A percentile compares a stretch with the other conserved stretches of the same genome.
Evolutionary conservation across 352 stramenopile species (phyloP).

Genomic region (Phytophthora rubi): DNA sequence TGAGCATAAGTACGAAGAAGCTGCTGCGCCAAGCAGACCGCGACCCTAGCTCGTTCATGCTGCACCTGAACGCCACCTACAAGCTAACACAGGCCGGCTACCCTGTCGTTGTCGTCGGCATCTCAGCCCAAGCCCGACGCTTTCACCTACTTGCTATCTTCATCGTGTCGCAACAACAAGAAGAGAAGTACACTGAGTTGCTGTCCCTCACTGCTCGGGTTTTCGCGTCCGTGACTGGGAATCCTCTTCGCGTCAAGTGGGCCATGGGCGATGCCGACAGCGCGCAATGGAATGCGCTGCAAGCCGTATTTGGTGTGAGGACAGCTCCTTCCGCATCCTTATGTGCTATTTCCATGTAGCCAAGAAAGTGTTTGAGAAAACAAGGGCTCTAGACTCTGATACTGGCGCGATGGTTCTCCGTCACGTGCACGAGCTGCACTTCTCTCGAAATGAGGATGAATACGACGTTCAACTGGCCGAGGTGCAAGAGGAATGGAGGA

Average conservation of each 20-base stretch:
- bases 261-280: conserved; percentile 25
- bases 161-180: too few species aligned
- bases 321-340: neutral
- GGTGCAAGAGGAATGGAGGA: conserved; percentile 3
- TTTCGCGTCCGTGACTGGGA: neutral
- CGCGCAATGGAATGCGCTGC: conserved; percentile 15
- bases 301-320: conserved; percentile 2
- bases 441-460: neutral
- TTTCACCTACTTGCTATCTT: too few species aligned
- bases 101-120: too few species aligned
- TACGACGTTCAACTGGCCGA: neutral
- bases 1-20: neutral
- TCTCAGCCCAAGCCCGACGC: too few species aligned
- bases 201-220: neutral
- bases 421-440: conserved; percentile 20
- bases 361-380: conserved; percentile 32
- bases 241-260: conserved; percentile 1
- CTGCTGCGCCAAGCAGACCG: conserved; percentile 2
- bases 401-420: conserved; percentile 1
- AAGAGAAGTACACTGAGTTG: neutral
- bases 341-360: conserved; percentile 45
- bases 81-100: too few species aligned
- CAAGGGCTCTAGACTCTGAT: neutral
- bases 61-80: neutral
- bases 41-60: neutral